phyloP scores from a whole-genome alignment of 176 grass and related monocot species.

The Oryza meyeriana region DNA sequence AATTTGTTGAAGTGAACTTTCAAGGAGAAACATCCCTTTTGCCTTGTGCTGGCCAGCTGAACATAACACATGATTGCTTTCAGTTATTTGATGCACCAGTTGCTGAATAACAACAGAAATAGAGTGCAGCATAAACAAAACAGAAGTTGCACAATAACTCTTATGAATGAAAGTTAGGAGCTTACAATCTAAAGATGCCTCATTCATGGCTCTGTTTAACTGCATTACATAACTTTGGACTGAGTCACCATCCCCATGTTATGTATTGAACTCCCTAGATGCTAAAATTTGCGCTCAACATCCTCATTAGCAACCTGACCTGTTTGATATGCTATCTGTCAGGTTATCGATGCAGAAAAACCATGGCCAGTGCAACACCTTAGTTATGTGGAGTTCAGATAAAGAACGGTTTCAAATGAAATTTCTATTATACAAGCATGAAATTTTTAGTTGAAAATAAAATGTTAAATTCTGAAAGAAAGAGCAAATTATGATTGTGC shows the following conservation, averaged over 20 bases:
- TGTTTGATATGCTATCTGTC: constrained; percentile 31
- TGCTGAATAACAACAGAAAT: constrained; percentile 2
- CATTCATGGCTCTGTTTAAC: constrained; percentile 85
- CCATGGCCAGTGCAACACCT: constrained; percentile 8
- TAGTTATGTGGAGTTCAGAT: neutral
- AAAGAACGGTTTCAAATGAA: neutral
- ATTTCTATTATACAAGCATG: constrained; percentile 23
- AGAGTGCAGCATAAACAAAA: constrained; percentile 16
- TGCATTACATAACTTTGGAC: constrained; percentile 83
- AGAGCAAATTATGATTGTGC: no score
- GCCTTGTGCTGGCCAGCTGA: constrained; percentile 64
- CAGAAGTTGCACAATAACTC: neutral
- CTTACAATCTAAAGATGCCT: constrained; percentile 86
- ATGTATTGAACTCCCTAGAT: constrained; percentile 61
- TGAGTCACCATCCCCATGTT: constrained; percentile 72
- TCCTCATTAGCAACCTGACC: constrained; percentile 69
- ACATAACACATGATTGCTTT: constrained; percentile 24
- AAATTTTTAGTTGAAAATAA: no score
- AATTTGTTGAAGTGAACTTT: constrained; percentile 71
- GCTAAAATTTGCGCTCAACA: constrained; percentile 77
- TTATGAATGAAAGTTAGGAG: neutral
- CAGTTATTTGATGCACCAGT: constrained; percentile 13
- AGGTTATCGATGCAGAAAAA: neutral
- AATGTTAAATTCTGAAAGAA: no score
- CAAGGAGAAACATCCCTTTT: constrained; percentile 62